Evolutionary conservation across 345 rosid species (phyloP), one percentile per base, ranked within the genome.

Genomic region (Microthlaspi erraticum): DNA sequence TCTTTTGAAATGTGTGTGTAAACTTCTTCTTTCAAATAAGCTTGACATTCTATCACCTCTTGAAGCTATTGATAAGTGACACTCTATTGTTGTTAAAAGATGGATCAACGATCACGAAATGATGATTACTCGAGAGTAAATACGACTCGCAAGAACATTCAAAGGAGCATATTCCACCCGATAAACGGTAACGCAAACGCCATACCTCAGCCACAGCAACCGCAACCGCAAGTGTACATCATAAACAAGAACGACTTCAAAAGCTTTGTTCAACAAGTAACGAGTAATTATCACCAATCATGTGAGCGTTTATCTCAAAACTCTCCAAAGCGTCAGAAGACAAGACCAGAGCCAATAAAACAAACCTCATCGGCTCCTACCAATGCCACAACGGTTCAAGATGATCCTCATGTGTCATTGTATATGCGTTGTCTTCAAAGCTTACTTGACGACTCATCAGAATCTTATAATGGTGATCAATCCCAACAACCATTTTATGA

Each of bases 171-270:
- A 0, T 66, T 78, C 80, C 84, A 88, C 72, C 92, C 83, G 70
- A 85, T 80, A 23, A 78, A 74, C 43, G 69, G 79, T 48, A 84
- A 69, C 59, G 32, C 78, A 32, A 81, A 73, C 65, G 75, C 70
- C 43, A 72, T 79, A 43, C 75, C 78, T 84, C 92, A 82, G 64
- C 85, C 84, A 67, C 66, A 84, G 52, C 96, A 87, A 81, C 83
- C 85, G 31, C 87, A 83, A 58, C 50, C 49, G 3, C 60, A 42
- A 19, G 96, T 92, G 60, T 92, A 88, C 80, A 88, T 88, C 79
- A 84, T 90, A 52, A 81, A 91, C 87, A 88, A 92, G 91, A 82
- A 80, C 13, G 90, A 92, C 55, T 92, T 92, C 66, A 82, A 93
- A 49, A 80, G 75, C 70, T 60, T 88, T 68, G 98, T 88, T 85